Evolutionary conservation across 2,329 filamentous ascomycete species (phyloP), one percentile per base, ranked within the genome.

Genomic region (Beauveria rudraprayagi): DNA sequence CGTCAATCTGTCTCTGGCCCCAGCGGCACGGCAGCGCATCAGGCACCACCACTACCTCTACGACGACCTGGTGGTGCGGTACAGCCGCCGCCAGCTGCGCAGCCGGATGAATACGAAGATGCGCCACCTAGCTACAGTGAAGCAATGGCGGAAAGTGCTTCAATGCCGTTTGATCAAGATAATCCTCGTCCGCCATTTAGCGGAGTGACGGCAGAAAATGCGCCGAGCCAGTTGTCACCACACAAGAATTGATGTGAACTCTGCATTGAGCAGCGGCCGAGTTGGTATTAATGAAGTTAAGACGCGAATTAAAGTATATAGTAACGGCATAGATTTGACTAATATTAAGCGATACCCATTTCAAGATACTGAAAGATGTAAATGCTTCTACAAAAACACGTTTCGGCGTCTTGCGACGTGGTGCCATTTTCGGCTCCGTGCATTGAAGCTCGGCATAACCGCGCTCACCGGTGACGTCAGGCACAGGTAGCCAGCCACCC

Each of bases 71-170:
- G 72, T 24, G 83, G 85, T 66, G 78, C 83, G 3, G 70, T 83
- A 8, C 86, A 85, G 63, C 84, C 83, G 17, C 83, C 84, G 4
- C 83, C 85, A 67, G 73, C 86, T 22, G 67, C 64, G 5, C 69
- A 72, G 0, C 71, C 71, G n/a, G 79, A 80, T 41, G 70, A 72
- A 0, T 79, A 83, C 65, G 87, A 91, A 37, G 91, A 94, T 61
- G 90, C 91, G n/a, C 92, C 93, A 19, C 92, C 92, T 8, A 96
- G 91, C 69, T 97, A 97, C 70, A 92, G 96, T 74, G 92, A 97
- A 73, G 92, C 91, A 14, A 87, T 97, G 75, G 92, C 91, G 7
- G 87, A 90, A 65, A 84, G 87, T 62, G 75, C 94, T 64, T 73
- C 78, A 0, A 87, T 84, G 41, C 90, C 91, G 1, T 84, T 91